phyloP scores from a whole-genome alignment of 2,329 filamentous ascomycete genomes.

The Nemania sp. region DNA sequence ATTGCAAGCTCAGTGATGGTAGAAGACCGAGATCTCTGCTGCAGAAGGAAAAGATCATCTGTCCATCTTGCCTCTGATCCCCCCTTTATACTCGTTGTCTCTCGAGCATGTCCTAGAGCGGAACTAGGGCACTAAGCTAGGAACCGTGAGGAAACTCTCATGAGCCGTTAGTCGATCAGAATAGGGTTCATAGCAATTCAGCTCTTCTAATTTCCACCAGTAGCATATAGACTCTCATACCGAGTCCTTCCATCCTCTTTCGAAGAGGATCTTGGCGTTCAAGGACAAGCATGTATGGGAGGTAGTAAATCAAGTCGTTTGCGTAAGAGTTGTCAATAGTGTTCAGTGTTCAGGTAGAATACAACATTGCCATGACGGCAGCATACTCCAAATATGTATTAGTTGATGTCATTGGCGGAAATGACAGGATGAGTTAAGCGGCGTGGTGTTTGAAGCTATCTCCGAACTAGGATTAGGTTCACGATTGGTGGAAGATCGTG shows the following conservation, averaged over 20 bases:
- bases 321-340: conserved; percentile 10
- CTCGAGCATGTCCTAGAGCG: neutral
- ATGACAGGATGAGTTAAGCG: conserved; percentile 14
- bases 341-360: conserved; percentile 1
- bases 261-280: neutral
- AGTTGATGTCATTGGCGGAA: conserved; percentile 30
- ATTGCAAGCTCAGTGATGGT: conserved; percentile 4
- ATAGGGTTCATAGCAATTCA: neutral
- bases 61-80: neutral
- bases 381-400: neutral
- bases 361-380: conserved; percentile 1
- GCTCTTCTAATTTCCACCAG: conserved; percentile 32
- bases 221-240: conserved; percentile 9
- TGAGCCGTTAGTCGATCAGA: neutral
- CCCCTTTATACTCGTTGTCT: conserved; percentile 18
- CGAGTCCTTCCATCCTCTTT: neutral
- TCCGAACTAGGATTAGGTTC: neutral
- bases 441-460: conserved; percentile 11
- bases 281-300: conserved; percentile 13
- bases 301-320: conserved; percentile 6
- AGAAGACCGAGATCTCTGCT: conserved; percentile 14
- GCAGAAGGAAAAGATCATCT: conserved; percentile 10
- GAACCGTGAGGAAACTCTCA: neutral
- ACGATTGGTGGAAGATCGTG: conserved; percentile 34
- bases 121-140: neutral